Evolutionary conservation across 2,329 filamentous ascomycete genomes (phyloP).

Genomic region (Cytospora chrysosperma): DNA sequence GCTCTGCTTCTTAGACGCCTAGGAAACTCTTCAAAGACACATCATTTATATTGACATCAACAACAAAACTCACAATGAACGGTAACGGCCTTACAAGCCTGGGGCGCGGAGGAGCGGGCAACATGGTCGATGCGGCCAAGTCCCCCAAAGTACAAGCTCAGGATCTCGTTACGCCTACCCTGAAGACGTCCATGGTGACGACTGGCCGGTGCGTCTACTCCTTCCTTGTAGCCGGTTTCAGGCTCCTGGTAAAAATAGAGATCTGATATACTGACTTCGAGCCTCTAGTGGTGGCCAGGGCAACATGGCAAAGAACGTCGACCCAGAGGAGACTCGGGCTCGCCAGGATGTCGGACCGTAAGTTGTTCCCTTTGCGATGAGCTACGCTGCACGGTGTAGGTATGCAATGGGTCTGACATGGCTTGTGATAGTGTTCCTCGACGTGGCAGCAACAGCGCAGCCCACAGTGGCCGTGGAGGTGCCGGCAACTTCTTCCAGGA

Average conservation of each 20-base stretch:
- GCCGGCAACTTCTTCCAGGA: slow-evolving; percentile 67
- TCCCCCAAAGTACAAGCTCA: slow-evolving; percentile 50
- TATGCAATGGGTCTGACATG: background rate
- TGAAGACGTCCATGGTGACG: slow-evolving; percentile 82
- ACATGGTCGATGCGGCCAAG: slow-evolving; percentile 59
- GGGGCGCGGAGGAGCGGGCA: slow-evolving; percentile 57
- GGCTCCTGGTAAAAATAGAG: background rate
- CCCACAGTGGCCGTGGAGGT: slow-evolving; percentile 72
- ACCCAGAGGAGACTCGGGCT: slow-evolving; percentile 70
- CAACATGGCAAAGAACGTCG: slow-evolving; percentile 77
- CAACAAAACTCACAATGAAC: background rate
- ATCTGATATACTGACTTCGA: background rate
- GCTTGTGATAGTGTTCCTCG: slow-evolving; percentile 49
- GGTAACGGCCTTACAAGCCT: background rate
- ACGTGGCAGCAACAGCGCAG: slow-evolving; percentile 56
- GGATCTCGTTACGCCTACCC: slow-evolving; percentile 76
- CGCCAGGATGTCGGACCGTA: slow-evolving; percentile 80
- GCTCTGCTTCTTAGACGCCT: background rate
- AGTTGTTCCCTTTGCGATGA: slow-evolving; percentile 32
- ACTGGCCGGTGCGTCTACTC: slow-evolving; percentile 53
- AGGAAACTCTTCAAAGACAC: background rate
- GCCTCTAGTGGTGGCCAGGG: slow-evolving; percentile 66
- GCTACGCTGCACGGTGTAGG: background rate
- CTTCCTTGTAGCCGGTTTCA: background rate
- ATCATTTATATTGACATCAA: too few species aligned